Evolutionary conservation across 2,329 filamentous ascomycete species (phyloP).

Genomic region (Ascocoryne sarcoides): DNA sequence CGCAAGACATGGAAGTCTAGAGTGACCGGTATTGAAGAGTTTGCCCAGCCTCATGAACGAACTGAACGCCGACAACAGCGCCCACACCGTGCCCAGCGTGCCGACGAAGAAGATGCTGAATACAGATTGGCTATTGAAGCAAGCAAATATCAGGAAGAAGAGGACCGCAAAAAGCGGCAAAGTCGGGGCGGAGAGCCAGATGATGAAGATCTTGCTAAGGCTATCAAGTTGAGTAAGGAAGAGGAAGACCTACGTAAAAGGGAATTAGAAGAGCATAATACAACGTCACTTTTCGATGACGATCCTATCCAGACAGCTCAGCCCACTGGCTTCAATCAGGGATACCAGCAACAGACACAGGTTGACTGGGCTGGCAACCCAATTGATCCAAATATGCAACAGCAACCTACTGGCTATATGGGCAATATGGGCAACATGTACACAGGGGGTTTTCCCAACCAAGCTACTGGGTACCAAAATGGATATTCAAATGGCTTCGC

Average conservation of each 20-base stretch:
- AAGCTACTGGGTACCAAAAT: conserved; percentile 56
- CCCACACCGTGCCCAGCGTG: conserved; percentile 40
- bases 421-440: conserved; percentile 46
- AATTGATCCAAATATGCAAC: conserved; percentile 67
- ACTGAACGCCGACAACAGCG: conserved; percentile 34
- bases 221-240: conserved; percentile 87
- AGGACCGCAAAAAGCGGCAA: conserved; percentile 69
- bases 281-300: conserved; percentile 82
- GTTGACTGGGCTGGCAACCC: conserved; percentile 98
- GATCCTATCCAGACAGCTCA: conserved; percentile 48
- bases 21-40: conserved; percentile 87
- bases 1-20: conserved; percentile 95
- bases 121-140: conserved; percentile 87
- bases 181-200: conserved; percentile 44
- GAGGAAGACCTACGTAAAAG: conserved; percentile 85
- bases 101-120: conserved; percentile 81
- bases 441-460: conserved; percentile 38
- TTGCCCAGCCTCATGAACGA: conserved; percentile 39
- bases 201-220: conserved; percentile 88
- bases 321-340: conserved; percentile 87
- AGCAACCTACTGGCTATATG: conserved; percentile 73
- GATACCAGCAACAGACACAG: conserved; percentile 91
- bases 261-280: conserved; percentile 80
- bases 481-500: conserved; percentile 63
- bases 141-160: conserved; percentile 90